These are phyloP conservation scores for Picea abies DNA, from an alignment of 83 land plant genomes.

Conservation along the genomic window DNA sequence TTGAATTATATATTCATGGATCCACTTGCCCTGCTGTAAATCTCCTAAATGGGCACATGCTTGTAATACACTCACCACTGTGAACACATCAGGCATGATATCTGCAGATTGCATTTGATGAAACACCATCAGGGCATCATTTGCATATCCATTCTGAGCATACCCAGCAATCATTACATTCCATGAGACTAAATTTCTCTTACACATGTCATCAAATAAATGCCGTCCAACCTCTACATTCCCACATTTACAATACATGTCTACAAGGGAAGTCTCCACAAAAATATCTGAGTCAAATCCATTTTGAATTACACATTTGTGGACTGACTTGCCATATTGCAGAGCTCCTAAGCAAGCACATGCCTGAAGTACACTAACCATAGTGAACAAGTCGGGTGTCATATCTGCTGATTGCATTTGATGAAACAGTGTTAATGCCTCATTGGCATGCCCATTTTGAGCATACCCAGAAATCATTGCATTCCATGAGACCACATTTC, in stretches of 20 bases:
- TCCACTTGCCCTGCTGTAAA: slow-evolving; percentile 6
- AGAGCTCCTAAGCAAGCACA: slow-evolving; percentile 33
- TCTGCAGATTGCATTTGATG: slow-evolving; percentile 24
- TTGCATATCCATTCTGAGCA: slow-evolving; percentile 17
- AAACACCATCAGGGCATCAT: slow-evolving; percentile 31
- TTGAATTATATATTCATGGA: background rate
- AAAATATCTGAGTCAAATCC: slow-evolving; percentile 26
- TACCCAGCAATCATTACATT: slow-evolving; percentile 39
- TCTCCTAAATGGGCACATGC: slow-evolving; percentile 8
- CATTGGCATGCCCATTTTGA: background rate
- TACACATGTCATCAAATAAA: slow-evolving; percentile 34
- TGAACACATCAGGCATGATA: slow-evolving; percentile 19
- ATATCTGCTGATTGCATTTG: background rate
- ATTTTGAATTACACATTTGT: background rate
- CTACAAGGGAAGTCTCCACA: slow-evolving; percentile 38
- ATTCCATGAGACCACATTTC: background rate
- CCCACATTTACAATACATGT: slow-evolving; percentile 47
- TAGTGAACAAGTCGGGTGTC: background rate
- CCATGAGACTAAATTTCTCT: slow-evolving; percentile 37
- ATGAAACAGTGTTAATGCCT: background rate
- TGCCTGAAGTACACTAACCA: slow-evolving; percentile 33
- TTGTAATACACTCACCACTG: slow-evolving; percentile 12
- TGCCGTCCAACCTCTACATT: slow-evolving; percentile 21
- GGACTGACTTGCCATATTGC: slow-evolving; percentile 25
- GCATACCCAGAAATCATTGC: background rate